Evolutionary conservation across 2,329 filamentous ascomycete species (phyloP).

Genomic region (Piedraia hortae): DNA sequence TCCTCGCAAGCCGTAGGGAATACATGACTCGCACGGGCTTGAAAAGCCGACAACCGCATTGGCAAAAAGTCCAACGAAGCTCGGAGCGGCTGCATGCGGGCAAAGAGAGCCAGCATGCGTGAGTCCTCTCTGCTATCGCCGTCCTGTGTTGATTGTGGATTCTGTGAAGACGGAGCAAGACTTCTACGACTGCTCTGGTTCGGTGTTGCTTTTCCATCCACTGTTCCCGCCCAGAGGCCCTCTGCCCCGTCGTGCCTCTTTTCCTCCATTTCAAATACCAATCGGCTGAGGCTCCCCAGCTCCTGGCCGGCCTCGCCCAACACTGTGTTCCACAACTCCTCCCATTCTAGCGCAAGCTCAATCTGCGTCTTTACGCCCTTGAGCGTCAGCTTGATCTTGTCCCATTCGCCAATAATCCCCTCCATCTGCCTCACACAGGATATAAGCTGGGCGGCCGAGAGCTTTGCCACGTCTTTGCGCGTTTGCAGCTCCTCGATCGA

Average conservation of each 20-base stretch:
- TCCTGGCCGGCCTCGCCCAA: constrained; percentile 81
- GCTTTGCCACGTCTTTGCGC: constrained; percentile 43
- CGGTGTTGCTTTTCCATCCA: constrained; percentile 29
- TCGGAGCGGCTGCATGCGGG: constrained; percentile 76
- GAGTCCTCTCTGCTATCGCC: constrained; percentile 50
- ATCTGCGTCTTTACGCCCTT: constrained; percentile 68
- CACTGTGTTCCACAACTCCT: constrained; percentile 84
- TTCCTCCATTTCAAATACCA: constrained; percentile 97
- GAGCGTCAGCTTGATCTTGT: constrained; percentile 48
- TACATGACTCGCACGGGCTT: constrained; percentile 42
- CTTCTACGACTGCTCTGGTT: constrained; percentile 31
- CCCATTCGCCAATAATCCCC: constrained; percentile 58
- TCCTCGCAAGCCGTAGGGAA: constrained; percentile 86
- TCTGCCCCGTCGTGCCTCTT: constrained; percentile 59
- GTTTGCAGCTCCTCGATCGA: constrained; percentile 81
- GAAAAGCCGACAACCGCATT: constrained; percentile 75
- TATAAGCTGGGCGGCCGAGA: constrained; percentile 44
- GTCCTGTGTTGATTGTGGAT: constrained; percentile 25
- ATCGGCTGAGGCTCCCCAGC: constrained; percentile 46
- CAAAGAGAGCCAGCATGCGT: constrained; percentile 67
- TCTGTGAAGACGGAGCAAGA: constrained; percentile 33
- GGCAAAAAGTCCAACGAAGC: constrained; percentile 88
- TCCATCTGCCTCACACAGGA: constrained; percentile 74
- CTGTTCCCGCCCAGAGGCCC: constrained; percentile 26
- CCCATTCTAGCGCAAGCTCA: constrained; percentile 96